A percentile compares a stretch with the other conserved stretches of the same genome.
Evolutionary conservation across 2,329 filamentous ascomycete genomes (phyloP).

Genomic region (Ascomycota sp.): DNA sequence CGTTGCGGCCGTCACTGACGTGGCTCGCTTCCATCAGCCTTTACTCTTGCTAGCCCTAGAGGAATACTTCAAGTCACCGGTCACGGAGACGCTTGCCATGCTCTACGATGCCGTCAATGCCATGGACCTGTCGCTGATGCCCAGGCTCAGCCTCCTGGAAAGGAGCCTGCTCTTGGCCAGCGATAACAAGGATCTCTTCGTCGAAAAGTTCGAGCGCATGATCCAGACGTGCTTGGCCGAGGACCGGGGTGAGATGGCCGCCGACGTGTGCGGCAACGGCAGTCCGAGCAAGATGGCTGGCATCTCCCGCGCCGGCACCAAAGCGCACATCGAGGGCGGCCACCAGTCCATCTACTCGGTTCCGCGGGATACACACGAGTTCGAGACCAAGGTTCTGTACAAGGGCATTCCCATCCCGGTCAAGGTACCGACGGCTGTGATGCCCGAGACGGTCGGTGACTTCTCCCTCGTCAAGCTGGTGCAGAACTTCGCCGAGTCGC

Average conservation of each 20-base stretch:
- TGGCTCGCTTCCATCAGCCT: slow-evolving; percentile 28
- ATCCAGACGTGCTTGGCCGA: slow-evolving; percentile 59
- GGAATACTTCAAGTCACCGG: slow-evolving; percentile 86
- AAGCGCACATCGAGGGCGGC: slow-evolving; percentile 35
- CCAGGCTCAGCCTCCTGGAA: slow-evolving; percentile 62
- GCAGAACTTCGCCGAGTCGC: slow-evolving; percentile 70
- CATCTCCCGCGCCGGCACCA: slow-evolving; percentile 38
- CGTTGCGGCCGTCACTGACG: too few species aligned
- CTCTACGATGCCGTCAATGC: slow-evolving; percentile 83
- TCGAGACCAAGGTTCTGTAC: slow-evolving; percentile 85
- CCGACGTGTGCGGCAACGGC: slow-evolving; percentile 17
- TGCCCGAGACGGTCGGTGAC: slow-evolving; percentile 88
- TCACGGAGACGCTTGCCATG: slow-evolving; percentile 65
- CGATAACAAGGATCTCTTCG: slow-evolving; percentile 86
- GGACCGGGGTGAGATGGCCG: slow-evolving; percentile 24
- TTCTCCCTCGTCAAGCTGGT: slow-evolving; percentile 96
- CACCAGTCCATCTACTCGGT: slow-evolving; percentile 43
- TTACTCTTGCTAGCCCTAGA: slow-evolving; percentile 75
- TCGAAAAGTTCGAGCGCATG: slow-evolving; percentile 94
- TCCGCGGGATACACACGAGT: slow-evolving; percentile 89
- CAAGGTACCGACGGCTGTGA: slow-evolving; percentile 81
- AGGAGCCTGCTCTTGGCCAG: slow-evolving; percentile 68
- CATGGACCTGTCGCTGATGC: slow-evolving; percentile 92
- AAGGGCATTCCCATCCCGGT: slow-evolving; percentile 92
- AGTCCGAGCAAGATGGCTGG: slow-evolving; percentile 24